A percentile compares a stretch with the other conserved stretches of the same genome.
phyloP scores from a whole-genome alignment of 495 filamentous ascomycete genomes.

The Bryoglossum gracile region DNA sequence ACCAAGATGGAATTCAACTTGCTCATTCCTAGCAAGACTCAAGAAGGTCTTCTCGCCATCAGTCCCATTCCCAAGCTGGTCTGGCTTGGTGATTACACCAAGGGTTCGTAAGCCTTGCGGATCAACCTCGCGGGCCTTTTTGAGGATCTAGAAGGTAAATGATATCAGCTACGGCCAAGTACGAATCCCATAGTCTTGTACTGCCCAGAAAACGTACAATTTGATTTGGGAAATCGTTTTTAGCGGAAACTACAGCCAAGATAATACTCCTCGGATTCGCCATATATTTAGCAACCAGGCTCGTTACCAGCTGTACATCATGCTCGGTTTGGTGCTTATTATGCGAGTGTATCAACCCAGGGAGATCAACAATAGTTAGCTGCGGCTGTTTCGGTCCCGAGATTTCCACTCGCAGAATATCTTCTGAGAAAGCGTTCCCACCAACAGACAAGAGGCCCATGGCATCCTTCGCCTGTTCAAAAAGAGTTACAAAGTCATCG shows the following conservation, averaged over 20 bases:
- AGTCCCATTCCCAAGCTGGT: slow-evolving; percentile 34
- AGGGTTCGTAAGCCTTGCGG: slow-evolving; percentile 67
- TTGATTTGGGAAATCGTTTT: slow-evolving; percentile 45
- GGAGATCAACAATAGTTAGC: slow-evolving; percentile 58
- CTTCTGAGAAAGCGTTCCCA: slow-evolving; percentile 43
- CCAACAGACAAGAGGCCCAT: slow-evolving; percentile 39
- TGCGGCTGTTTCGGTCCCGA: slow-evolving; percentile 49
- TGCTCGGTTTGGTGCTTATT: slow-evolving; percentile 34
- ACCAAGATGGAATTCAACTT: slow-evolving; percentile 49
- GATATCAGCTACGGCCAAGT: no score
- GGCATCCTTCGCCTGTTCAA: slow-evolving; percentile 34
- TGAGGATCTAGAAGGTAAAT: no score
- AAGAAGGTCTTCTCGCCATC: slow-evolving; percentile 22
- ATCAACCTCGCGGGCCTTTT: slow-evolving; percentile 69
- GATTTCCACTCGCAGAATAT: slow-evolving; percentile 57
- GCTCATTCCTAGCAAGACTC: slow-evolving; percentile 37
- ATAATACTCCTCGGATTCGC: slow-evolving; percentile 47
- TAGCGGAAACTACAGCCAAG: slow-evolving; percentile 50
- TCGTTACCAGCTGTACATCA: slow-evolving; percentile 41
- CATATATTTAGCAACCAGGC: slow-evolving; percentile 51
- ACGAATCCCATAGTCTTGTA: no score
- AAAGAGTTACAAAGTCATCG: slow-evolving; percentile 28
- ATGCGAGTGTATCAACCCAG: slow-evolving; percentile 45
- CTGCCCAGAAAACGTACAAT: no score
- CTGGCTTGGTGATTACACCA: slow-evolving; percentile 80